These are phyloP conservation scores for Syncephalis plumigaleata DNA, from an alignment of 371 early-diverging fungal genomes.

Conservation along the genomic window DNA sequence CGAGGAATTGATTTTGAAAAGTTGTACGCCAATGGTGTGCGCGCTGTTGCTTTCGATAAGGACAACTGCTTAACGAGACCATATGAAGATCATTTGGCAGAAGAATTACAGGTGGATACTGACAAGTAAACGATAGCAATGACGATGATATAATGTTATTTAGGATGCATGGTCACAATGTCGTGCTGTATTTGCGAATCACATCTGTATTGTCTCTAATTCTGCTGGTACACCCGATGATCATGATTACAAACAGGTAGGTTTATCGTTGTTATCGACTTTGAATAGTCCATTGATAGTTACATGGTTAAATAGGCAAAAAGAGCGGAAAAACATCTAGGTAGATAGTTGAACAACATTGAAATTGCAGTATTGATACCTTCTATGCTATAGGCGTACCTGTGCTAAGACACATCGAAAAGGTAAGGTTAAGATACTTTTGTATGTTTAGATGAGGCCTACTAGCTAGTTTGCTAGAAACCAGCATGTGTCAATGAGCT, in stretches of 20 bases:
- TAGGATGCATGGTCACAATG: slow-evolving; percentile 53
- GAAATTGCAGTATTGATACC: neutral
- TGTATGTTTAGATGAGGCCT: neutral
- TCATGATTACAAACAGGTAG: slow-evolving; percentile 23
- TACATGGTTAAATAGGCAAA: slow-evolving; percentile 7
- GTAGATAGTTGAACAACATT: slow-evolving; percentile 7
- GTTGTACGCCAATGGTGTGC: slow-evolving; percentile 36
- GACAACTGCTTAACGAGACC: slow-evolving; percentile 88
- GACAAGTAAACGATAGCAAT: neutral
- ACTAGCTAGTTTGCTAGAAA: neutral
- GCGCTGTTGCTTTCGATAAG: slow-evolving; percentile 74
- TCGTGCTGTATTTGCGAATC: slow-evolving; percentile 30
- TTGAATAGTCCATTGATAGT: neutral
- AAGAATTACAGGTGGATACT: slow-evolving; percentile 37
- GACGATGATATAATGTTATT: neutral
- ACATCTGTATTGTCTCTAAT: slow-evolving; percentile 75
- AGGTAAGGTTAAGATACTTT: slow-evolving; percentile 12
- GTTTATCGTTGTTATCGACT: slow-evolving; percentile 5
- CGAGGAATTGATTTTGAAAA: slow-evolving; percentile 39
- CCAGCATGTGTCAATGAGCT: neutral
- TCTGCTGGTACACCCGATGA: slow-evolving; percentile 84
- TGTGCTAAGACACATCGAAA: slow-evolving; percentile 17
- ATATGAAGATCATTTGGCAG: slow-evolving; percentile 45
- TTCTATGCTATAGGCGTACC: slow-evolving; percentile 8
- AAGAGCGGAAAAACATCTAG: slow-evolving; percentile 9